Evolutionary conservation across 768 basidiomycete genomes (phyloP).

Genomic region (Podaxis carcinomalis): DNA sequence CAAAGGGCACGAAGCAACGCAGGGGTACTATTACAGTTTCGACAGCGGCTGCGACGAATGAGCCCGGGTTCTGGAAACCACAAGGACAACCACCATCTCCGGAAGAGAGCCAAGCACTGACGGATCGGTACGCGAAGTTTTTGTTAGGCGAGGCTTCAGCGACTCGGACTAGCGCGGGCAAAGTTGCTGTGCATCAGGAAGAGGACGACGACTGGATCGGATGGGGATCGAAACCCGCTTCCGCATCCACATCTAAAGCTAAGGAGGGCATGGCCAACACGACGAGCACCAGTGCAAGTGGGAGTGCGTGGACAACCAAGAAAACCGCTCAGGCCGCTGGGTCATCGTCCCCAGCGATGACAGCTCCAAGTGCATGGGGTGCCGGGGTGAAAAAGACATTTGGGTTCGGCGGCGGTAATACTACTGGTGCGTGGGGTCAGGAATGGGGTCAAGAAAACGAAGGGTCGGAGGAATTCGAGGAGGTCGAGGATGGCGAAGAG

Average conservation of each 20-base stretch:
- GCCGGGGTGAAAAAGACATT: constrained; percentile 5
- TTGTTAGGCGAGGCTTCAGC: neutral
- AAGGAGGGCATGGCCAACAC: neutral
- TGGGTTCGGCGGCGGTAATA: neutral
- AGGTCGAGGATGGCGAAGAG: neutral
- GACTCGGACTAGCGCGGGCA: neutral
- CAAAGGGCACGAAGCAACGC: neutral
- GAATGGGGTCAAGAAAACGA: neutral
- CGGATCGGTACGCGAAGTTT: constrained; percentile 1
- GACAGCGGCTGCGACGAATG: neutral
- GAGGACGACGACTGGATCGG: constrained; percentile 6
- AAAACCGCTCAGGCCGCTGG: constrained; percentile 11
- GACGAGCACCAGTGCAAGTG: neutral
- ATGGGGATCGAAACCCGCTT: neutral
- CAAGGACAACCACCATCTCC: constrained; percentile 5
- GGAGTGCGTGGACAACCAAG: constrained; percentile 21
- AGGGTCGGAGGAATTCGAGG: neutral
- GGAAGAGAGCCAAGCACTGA: constrained; percentile 2
- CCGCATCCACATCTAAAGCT: neutral
- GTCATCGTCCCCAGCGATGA: constrained; percentile 1
- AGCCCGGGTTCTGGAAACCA: constrained; percentile 4
- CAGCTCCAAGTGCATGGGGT: neutral
- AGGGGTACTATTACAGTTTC: constrained; percentile 1
- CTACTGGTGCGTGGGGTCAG: neutral
- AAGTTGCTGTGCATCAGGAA: neutral